Base-by-base conservation (phyloP, 768 basidiomycete species). In the Lactarius deliciosus region DNA sequence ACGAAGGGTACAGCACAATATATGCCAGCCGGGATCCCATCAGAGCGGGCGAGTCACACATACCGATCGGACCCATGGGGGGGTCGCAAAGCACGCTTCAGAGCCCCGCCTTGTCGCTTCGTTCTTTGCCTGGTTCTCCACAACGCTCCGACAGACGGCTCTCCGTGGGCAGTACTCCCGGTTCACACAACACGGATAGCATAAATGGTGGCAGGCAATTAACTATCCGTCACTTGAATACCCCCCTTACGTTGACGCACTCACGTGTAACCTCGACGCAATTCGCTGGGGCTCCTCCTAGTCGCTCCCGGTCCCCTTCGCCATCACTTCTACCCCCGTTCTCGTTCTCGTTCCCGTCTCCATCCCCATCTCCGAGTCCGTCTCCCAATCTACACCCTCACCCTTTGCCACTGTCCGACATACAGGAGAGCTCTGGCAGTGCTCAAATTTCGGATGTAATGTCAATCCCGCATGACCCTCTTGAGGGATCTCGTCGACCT, bases 261-360 rank as follows among this genome's bases (percentile, higher is more conserved):
- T 34, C 50, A 9, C 66, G 57, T 60, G 58, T 40, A n/a, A 55
- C 62, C 5, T 43, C 57, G 11, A 64, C 32, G 9, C 57, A 59
- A 13, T 67, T 63, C 10, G n/a, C 50, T 60, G 57, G 66, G 9
- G 41, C 32, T 7, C 25, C 47, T n/a, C 65, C 20, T 16, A 36
- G 6, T 34, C 61, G 40, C 34, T 28, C 66, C 18, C 66, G 34
- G 55, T 11, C 30, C 32, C 16, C 28, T 9, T n/a, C 34, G 10
- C 65, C 56, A 18, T 53, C 36, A 36, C 36, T 43, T 4, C 50
- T 7, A 38, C 30, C 22, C 4, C 47, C 47, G 3, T 10, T 11
- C 5, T 2, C 47, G 10, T 5, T 25, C 22, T 15, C 61, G 13
- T 59, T n/a, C 22, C 47, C 47, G 13, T 22, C 47, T 0, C 47